phyloP scores from a whole-genome alignment of 2,329 filamentous ascomycete species.

The Pyrenophora tritici-repentis region DNA sequence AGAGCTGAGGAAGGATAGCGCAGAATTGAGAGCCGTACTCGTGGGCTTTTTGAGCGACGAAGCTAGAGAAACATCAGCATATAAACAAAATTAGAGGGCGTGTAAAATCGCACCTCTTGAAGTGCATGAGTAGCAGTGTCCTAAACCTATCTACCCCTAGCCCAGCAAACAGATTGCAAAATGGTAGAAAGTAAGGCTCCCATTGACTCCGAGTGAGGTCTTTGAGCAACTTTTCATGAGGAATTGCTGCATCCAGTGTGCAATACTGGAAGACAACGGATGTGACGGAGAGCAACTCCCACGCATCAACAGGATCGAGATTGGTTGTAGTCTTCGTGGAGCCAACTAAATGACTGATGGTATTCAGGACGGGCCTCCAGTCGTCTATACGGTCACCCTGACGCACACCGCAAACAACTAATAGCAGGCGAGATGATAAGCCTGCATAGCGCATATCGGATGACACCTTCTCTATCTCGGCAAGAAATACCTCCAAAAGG shows the following conservation, averaged over 20 bases:
- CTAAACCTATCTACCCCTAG: conserved; percentile 76
- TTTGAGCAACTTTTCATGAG: conserved; percentile 69
- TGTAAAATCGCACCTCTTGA: conserved; percentile 68
- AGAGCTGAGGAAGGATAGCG: conserved; percentile 37
- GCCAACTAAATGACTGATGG: conserved; percentile 38
- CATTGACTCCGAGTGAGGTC: conserved; percentile 68
- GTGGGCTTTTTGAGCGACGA: conserved; percentile 60
- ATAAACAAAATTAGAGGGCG: not conserved
- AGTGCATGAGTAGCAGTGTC: conserved; percentile 76
- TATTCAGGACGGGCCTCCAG: conserved; percentile 69
- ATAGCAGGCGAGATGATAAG: conserved; percentile 59
- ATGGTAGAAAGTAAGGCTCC: conserved; percentile 76
- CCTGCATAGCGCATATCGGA: conserved; percentile 47
- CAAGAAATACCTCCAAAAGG: conserved; percentile 64
- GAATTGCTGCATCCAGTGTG: conserved; percentile 77
- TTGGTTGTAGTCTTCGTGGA: conserved; percentile 45
- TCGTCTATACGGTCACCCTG: conserved; percentile 74
- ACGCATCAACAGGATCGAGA: conserved; percentile 20
- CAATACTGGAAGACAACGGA: conserved; percentile 75
- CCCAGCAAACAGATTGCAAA: conserved; percentile 80
- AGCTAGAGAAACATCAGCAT: conserved; percentile 57
- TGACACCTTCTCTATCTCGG: conserved; percentile 45
- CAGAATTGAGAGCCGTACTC: conserved; percentile 39
- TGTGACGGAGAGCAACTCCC: conserved; percentile 52
- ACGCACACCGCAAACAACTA: conserved; percentile 75